A percentile compares a stretch with the other conserved stretches of the same genome.
These are phyloP conservation scores for Adenanthera pavonina DNA, from an alignment of 306 rosid species.

Conservation along the genomic window DNA sequence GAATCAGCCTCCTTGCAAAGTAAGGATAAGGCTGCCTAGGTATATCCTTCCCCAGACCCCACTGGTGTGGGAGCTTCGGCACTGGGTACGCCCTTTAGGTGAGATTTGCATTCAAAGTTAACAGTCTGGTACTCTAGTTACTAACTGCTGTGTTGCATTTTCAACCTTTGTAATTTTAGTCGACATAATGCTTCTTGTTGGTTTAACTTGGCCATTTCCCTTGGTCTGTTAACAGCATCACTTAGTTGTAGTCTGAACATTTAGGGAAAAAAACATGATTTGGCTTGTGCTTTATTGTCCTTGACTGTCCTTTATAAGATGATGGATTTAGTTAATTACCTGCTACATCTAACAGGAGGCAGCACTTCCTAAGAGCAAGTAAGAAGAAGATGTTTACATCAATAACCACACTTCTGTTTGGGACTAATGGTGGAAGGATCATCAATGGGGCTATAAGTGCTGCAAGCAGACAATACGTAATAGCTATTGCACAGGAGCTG, in stretches of 20 bases:
- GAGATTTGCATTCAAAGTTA: background rate
- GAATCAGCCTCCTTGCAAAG: too few relatives aligned
- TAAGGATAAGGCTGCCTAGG: too few relatives aligned
- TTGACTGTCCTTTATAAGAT: background rate
- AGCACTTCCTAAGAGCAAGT: slow-evolving; percentile 57
- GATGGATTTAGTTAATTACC: background rate
- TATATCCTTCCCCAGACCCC: too few relatives aligned
- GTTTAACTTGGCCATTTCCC: background rate
- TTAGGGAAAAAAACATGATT: background rate
- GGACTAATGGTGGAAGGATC: slow-evolving; percentile 85
- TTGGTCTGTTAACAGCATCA: background rate
- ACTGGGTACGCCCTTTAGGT: too few relatives aligned
- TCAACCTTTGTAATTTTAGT: background rate
- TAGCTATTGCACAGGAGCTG: slow-evolving; percentile 68
- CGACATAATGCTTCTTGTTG: background rate
- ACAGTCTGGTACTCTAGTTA: background rate
- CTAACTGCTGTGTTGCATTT: background rate
- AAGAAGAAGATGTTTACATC: slow-evolving; percentile 59
- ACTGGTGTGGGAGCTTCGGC: too few relatives aligned
- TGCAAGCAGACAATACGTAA: slow-evolving; percentile 61
- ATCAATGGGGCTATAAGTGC: slow-evolving; percentile 78
- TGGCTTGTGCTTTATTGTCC: background rate
- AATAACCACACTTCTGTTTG: slow-evolving; percentile 67
- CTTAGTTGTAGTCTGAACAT: background rate
- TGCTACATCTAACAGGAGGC: slow-evolving; percentile 47